Evolutionary conservation across 139 green algal species (phyloP), one percentile per base, ranked within the genome.

Genomic region (Penium margaritaceum): DNA sequence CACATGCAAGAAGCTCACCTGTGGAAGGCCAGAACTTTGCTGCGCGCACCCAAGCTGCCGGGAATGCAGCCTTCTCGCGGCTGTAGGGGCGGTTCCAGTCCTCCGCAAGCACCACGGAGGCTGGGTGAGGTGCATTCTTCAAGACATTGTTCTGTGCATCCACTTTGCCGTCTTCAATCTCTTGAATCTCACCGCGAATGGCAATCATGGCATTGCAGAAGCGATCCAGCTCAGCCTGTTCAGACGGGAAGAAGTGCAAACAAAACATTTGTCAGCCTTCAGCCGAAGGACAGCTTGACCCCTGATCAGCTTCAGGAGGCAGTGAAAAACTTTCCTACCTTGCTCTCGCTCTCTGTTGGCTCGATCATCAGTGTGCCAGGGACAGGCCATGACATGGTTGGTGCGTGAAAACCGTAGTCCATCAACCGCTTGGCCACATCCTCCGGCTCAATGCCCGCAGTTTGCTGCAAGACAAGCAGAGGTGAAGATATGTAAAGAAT

Each of bases 351-450:
- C 86, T 97, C 91, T 14, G 93, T 99, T 47, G 95, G 95, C 90
- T 99, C 95, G 21, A 99, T 92, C 95, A 99, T 99, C 35, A 99
- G 89, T 9, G 95, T 99, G 70, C 94, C 92, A 29, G 89, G 72
- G 55, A 99, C 95, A 14, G 95, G 94, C 95, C 95, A 99, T 3
- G 87, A 95, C 95, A 99, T 99, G 85, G 95, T 99, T 58, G 95
- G 95, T 0, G 91, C 88, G 78, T 99, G 95, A 88, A 91, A 99
- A 63, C 95, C 95, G 79, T 96, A 99, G 86, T 99, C 95, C 33
- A 98, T 97, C 38, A 99, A 82, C 9, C 95, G 87, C 90, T 98
- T 99, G 76, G 95, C 92, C 34, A 99, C 89, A 81, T 99, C 95
- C 86, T 96, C 89, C 2, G 88, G 79, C 84, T 92, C 88, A 36